A percentile compares a stretch with the other conserved stretches of the same genome.
Evolutionary conservation across 768 basidiomycete species (phyloP).

Genomic region (Rhodotorula graminis): DNA sequence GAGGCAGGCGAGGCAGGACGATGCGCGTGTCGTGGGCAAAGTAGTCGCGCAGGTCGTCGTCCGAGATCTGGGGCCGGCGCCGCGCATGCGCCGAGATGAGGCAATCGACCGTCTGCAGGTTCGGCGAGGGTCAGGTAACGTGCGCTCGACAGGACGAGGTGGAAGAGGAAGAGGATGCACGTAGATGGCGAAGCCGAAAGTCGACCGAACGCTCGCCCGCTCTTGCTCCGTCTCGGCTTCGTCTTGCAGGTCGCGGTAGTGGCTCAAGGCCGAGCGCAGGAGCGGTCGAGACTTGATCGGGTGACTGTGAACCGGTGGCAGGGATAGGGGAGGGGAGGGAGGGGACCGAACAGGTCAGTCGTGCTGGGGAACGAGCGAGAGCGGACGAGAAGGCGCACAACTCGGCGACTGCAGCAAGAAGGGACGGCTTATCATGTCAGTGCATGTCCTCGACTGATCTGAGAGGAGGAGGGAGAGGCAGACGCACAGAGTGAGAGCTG

Average conservation of each 20-base stretch:
- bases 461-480: no score
- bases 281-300: slow-evolving; percentile 1
- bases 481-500: slow-evolving; percentile 6
- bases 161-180: background rate
- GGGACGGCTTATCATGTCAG: background rate
- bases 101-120: background rate
- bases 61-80: background rate
- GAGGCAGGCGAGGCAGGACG: background rate
- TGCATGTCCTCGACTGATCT: background rate
- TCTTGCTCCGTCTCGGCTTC: background rate
- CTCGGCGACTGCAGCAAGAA: background rate
- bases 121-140: background rate
- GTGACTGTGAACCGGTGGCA: background rate
- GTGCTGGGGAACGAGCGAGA: no score
- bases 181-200: slow-evolving; percentile 12
- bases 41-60: slow-evolving; percentile 3
- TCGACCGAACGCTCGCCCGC: background rate
- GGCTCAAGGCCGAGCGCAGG: background rate
- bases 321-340: no score
- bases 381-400: background rate
- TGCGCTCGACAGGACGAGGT: no score
- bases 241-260: slow-evolving; percentile 21
- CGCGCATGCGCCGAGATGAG: slow-evolving; percentile 3
- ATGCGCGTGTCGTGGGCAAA: slow-evolving; percentile 10
- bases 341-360: no score